A percentile compares a stretch with the other conserved stretches of the same genome.
Evolutionary conservation across 2,329 filamentous ascomycete species (phyloP).

Genomic region (Lecanicillium sp.): DNA sequence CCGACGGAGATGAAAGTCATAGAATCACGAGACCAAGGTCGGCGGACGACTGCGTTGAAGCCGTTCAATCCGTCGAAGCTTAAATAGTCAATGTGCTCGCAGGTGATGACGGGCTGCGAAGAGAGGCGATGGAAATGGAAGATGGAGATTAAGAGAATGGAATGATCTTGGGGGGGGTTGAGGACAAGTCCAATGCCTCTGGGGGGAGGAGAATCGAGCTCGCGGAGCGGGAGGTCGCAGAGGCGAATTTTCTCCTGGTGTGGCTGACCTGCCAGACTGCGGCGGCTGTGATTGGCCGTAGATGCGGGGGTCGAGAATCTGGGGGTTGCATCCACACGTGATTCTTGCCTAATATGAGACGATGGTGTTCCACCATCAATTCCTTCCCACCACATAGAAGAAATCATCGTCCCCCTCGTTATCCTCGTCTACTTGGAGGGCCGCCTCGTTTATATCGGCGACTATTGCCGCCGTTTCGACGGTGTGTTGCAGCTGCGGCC

Average conservation of each 20-base stretch:
- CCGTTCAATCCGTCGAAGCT: not conserved
- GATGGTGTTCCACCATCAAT: too few relatives aligned
- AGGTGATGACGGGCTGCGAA: constrained; percentile 5
- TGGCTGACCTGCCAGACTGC: constrained; percentile 1
- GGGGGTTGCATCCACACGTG: constrained; percentile 10
- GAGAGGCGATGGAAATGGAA: constrained; percentile 2
- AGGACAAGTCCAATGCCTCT: constrained; percentile 10
- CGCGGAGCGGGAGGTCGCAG: constrained; percentile 3
- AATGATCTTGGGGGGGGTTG: constrained; percentile 2
- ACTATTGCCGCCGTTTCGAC: too few relatives aligned
- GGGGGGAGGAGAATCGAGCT: constrained; percentile 10
- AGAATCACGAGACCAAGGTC: constrained; percentile 8
- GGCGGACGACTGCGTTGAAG: not conserved
- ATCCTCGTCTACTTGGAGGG: not conserved
- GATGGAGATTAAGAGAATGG: constrained; percentile 1
- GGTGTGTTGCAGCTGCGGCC: too few relatives aligned
- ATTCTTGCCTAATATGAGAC: constrained; percentile 7
- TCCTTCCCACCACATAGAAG: too few relatives aligned
- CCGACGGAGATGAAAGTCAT: constrained; percentile 16
- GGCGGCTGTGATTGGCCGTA: constrained; percentile 21
- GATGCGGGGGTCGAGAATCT: constrained; percentile 18
- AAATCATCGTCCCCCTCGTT: too few relatives aligned
- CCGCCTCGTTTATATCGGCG: too few relatives aligned
- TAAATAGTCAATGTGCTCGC: constrained; percentile 1
- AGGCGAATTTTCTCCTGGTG: constrained; percentile 10